phyloP scores from a whole-genome alignment of 2,329 filamentous ascomycete genomes.

The Coniochaeta sp. region DNA sequence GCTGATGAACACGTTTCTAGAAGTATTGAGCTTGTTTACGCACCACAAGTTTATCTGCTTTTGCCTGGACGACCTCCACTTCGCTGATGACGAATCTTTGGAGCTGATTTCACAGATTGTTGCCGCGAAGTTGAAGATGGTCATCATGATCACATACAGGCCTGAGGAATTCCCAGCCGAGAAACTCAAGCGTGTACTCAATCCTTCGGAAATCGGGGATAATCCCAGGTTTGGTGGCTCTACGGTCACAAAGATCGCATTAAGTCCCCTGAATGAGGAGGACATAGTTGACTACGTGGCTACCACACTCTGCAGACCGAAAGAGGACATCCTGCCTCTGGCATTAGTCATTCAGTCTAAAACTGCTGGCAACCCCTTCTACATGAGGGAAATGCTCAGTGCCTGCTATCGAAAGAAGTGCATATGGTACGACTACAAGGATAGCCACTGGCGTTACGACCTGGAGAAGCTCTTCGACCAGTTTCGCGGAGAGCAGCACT shows the following conservation, averaged over 20 bases:
- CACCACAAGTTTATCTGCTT: conserved; percentile 82
- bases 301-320: conserved; percentile 66
- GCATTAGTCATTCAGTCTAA: conserved; percentile 84
- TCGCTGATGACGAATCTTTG: conserved; percentile 79
- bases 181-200: conserved; percentile 45
- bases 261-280: conserved; percentile 67
- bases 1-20: conserved; percentile 80
- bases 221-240: conserved; percentile 38
- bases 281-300: conserved; percentile 80
- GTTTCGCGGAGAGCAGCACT: conserved; percentile 71
- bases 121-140: conserved; percentile 68
- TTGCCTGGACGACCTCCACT: conserved; percentile 83
- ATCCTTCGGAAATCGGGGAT: conserved; percentile 46
- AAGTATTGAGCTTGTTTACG: conserved; percentile 75
- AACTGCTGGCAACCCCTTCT: conserved; percentile 82
- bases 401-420: conserved; percentile 80
- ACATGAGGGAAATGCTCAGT: conserved; percentile 84
- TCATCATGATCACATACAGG: conserved; percentile 70
- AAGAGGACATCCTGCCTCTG: conserved; percentile 66
- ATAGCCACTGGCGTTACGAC: conserved; percentile 76
- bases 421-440: conserved; percentile 84
- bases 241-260: conserved; percentile 59
- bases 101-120: conserved; percentile 80
- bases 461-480: conserved; percentile 80
- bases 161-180: conserved; percentile 56